A percentile compares a stretch with the other conserved stretches of the same genome.
Conservation (phyloP, 495 filamentous ascomycete genomes). For the Rusavskia elegans region DNA sequence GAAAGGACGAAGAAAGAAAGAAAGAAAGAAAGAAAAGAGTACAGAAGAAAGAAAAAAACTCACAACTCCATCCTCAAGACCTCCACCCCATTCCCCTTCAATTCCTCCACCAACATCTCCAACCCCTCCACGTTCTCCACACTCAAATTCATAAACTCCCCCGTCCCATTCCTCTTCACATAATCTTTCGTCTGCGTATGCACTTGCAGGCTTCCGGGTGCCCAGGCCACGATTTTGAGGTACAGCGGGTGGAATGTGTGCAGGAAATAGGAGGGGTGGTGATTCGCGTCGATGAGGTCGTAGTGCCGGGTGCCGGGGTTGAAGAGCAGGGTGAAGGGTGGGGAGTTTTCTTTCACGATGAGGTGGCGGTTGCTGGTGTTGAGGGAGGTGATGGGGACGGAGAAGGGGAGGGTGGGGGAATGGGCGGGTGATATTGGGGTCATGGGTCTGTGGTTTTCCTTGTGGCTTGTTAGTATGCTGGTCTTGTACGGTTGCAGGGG, state of each 20-base stretch:
- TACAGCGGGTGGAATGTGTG: background rate
- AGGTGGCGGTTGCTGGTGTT: background rate
- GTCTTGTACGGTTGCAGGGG: too few species aligned
- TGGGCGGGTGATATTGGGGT: too few species aligned
- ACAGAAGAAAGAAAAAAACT: too few species aligned
- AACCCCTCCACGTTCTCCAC: background rate
- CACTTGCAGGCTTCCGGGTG: background rate
- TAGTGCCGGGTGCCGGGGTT: background rate
- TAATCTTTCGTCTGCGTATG: background rate
- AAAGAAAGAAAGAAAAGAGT: too few species aligned
- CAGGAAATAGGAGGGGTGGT: background rate
- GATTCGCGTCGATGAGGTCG: background rate
- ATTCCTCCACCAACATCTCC: background rate
- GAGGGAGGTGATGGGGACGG: background rate
- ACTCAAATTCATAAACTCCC: background rate
- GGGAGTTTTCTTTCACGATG: background rate
- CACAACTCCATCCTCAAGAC: too few species aligned
- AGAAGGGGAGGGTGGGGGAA: background rate
- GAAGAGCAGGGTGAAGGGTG: background rate
- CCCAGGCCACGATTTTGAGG: background rate
- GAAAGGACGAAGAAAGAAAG: too few species aligned
- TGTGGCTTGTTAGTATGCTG: too few species aligned
- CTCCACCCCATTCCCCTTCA: background rate
- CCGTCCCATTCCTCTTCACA: background rate
- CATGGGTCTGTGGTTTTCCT: too few species aligned